Base-by-base conservation (phyloP, 108 stramenopile genomes). In the Cyclotella sp. region DNA sequence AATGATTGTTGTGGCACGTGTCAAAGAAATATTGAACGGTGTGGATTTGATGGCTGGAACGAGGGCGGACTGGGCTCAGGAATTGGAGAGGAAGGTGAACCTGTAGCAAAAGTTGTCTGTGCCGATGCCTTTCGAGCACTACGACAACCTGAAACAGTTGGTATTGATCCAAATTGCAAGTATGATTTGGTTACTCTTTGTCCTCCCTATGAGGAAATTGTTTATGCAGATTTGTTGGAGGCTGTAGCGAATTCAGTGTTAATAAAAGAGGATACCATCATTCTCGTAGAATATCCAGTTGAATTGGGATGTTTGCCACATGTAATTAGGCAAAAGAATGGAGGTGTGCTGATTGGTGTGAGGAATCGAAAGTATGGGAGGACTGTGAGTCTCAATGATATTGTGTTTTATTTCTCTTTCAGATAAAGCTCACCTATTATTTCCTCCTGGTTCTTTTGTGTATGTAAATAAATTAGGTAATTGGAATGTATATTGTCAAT, bases 151-250 rank as follows among this genome's bases (percentile, higher is more conserved):
- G 60, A 86, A 44, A 72, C 86, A 12, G 88, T 89, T 26, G 93
- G 93, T 4, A 90, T 96, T 73, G 81, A 86, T 30, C 80, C 77
- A 11, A 78, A 76, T 27, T 86, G 77, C 60, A 87, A 60, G n/a
- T 94, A 81, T 76, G 90, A 97, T 55, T 63, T 98, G 39, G 78
- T 98, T 0, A 95, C 96, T 9, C 82, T 98, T 21, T 97, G 96
- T 72, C 98, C 98, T 24, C 98, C 98, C 2, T 98, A 98, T 68
- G 97, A 97, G 75, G 98, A 98, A 85, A 91, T 98, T 52, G 91
- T 92, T 13, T 98, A 98, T 75, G 93, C 85, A 41, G 97, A 97
- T 66, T 80, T 98, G 28, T 39, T 97, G 52, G 85, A 91, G 18
- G 87, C 89, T 9, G 88, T 97, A 16, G 92, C 87, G 47, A 92